These are phyloP conservation scores for Dactylellina parvicollis DNA, from an alignment of 2,329 filamentous ascomycete species.

Conservation along the genomic window DNA sequence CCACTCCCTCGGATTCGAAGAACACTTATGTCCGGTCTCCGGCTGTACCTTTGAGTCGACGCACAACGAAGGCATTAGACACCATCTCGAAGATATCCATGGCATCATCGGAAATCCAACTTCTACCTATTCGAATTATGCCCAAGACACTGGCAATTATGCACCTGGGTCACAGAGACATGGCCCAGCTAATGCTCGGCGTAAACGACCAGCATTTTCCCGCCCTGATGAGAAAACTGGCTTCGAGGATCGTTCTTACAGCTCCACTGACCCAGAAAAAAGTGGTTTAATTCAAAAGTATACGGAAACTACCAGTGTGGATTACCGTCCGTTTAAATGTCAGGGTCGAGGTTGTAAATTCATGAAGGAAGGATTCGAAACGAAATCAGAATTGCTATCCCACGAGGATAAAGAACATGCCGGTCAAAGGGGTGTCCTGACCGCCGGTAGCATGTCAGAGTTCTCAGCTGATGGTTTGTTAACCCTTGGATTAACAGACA, in stretches of 20 bases:
- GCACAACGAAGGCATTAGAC: constrained; percentile 35
- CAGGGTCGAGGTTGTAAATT: constrained; percentile 48
- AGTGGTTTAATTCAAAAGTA: constrained; percentile 10
- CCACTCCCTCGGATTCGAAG: constrained; percentile 49
- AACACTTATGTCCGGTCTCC: constrained; percentile 28
- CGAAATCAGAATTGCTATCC: constrained; percentile 33
- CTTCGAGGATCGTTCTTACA: constrained; percentile 15
- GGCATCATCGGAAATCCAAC: constrained; percentile 28
- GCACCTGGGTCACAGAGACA: constrained; percentile 14
- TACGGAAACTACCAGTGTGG: constrained; percentile 1
- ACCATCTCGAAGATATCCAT: constrained; percentile 51
- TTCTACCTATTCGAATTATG: constrained; percentile 6
- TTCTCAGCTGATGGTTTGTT: constrained; percentile 17
- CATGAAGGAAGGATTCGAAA: constrained; percentile 52
- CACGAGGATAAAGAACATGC: constrained; percentile 49
- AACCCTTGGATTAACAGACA: background rate
- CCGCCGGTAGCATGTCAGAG: constrained; percentile 18
- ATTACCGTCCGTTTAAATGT: constrained; percentile 52
- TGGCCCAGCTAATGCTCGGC: constrained; percentile 1
- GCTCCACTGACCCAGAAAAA: constrained; percentile 22
- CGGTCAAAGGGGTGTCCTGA: constrained; percentile 34
- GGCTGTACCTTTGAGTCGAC: constrained; percentile 36
- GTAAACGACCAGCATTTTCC: constrained; percentile 23
- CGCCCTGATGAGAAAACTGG: constrained; percentile 29
- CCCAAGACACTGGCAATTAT: background rate